phyloP scores from a whole-genome alignment of 306 rosid genomes.

The Fagus crenata region DNA sequence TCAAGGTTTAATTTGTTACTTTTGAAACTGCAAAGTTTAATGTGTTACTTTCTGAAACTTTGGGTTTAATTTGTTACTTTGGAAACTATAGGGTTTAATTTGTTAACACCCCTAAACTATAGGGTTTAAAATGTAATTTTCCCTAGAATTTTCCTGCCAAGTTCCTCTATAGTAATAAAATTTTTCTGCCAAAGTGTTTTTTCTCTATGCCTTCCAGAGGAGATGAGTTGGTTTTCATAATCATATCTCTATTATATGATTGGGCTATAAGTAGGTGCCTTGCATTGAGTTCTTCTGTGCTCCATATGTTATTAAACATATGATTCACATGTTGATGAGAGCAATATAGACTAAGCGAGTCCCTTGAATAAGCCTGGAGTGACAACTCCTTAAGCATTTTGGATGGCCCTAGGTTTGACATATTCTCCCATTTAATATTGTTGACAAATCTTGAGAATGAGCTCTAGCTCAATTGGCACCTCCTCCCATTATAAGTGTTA shows the following conservation, averaged over 20 bases:
- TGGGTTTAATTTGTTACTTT: too few relatives aligned
- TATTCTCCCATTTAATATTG: neutral
- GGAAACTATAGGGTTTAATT: too few relatives aligned
- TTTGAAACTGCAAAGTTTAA: too few relatives aligned
- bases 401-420: neutral
- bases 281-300: neutral
- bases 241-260: neutral
- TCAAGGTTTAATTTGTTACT: too few relatives aligned
- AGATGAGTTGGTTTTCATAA: neutral
- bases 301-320: neutral
- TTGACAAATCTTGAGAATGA: neutral
- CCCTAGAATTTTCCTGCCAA: neutral
- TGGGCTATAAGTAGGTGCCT: neutral
- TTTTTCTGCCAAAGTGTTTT: neutral
- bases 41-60: too few relatives aligned
- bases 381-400: neutral
- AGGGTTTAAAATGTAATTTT: too few relatives aligned
- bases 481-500: too few relatives aligned
- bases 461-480: too few relatives aligned
- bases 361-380: neutral
- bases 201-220: neutral
- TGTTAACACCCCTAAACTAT: too few relatives aligned
- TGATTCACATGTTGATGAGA: neutral
- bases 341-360: neutral
- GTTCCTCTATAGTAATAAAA: neutral